Base-by-base conservation (phyloP, 805 yeast species). In the Schwanniomyces yamadae region DNA sequence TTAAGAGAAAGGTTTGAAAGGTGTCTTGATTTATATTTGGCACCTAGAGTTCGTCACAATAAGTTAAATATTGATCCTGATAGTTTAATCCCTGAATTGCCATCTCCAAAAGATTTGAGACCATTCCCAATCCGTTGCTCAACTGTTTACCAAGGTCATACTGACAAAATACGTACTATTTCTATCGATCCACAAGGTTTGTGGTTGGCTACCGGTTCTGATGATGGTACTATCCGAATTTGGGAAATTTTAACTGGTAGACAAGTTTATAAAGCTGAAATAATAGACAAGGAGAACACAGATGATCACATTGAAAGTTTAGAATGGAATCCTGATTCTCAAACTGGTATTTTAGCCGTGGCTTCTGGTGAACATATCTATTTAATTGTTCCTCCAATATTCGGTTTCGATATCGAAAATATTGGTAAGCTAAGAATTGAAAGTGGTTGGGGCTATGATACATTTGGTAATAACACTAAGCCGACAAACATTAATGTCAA, bases 211-310 rank as follows among this genome's bases (percentile, higher is more conserved):
- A 93, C 99, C 3, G 99, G 97, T 40, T 85, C 95, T 12, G 98
- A 93, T 58, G 99, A 93, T 58, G 98, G 98, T 37, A 77, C 90
- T 12, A 90, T 93, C 5, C 77, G 96, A 49, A 75, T 93, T n/a
- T 93, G 99, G 98, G 99, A 93, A 66, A 82, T 89, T 13, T 66
- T 89, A 41, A 87, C 97, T 4, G 99, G 99, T 31, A 81, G 99
- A 63, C 95, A 91, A 69, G 86, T 91, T 34, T 86, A 78, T 73
- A 77, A 78, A 42, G 68, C 76, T n/a, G 63, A 66, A 38, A 51
- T 79, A 14, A 55, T 76, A 14, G 77, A 75, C 36, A 74, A 73
- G 30, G 80, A 78, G 36, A 67, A 71, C 39, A 55, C 65, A 11
- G 93, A 85, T 42, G 96, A 88, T 57, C 82, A 82, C 48, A 77